Percentiles rank a stretch among this genome's conserved stretches.
These are phyloP conservation scores for Tilletia setariae DNA, from an alignment of 1,284 basidiomycete genomes.

Conservation along the genomic window DNA sequence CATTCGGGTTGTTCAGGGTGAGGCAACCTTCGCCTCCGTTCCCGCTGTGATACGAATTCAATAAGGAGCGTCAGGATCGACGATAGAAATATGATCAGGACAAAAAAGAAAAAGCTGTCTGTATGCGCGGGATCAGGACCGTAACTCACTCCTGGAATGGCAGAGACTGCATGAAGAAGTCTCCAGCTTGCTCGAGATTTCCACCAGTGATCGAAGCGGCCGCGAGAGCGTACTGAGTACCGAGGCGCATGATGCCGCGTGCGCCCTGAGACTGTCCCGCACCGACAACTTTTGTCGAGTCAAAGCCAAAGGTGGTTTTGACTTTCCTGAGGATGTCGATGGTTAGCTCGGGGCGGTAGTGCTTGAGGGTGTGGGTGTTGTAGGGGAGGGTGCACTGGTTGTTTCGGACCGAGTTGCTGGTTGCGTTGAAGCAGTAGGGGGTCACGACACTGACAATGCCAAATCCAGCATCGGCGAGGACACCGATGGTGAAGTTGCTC, in stretches of 20 bases:
- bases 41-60: background rate
- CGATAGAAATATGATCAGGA: background rate
- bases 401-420: background rate
- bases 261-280: conserved; percentile 3
- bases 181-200: background rate
- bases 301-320: background rate
- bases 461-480: background rate
- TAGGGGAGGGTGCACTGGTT: background rate
- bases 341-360: background rate
- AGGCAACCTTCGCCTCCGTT: background rate
- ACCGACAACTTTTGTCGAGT: background rate
- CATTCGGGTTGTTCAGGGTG: background rate
- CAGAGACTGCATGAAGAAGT: background rate
- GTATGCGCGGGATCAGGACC: no score
- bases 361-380: conserved; percentile 1
- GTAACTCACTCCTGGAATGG: background rate
- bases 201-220: background rate
- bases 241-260: background rate
- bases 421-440: background rate
- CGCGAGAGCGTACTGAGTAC: background rate
- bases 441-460: background rate
- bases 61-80: background rate
- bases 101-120: background rate
- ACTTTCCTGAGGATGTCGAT: background rate
- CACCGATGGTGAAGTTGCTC: background rate